Conservation (phyloP, 441 rosid genomes). For the Biscutella laevigata region DNA sequence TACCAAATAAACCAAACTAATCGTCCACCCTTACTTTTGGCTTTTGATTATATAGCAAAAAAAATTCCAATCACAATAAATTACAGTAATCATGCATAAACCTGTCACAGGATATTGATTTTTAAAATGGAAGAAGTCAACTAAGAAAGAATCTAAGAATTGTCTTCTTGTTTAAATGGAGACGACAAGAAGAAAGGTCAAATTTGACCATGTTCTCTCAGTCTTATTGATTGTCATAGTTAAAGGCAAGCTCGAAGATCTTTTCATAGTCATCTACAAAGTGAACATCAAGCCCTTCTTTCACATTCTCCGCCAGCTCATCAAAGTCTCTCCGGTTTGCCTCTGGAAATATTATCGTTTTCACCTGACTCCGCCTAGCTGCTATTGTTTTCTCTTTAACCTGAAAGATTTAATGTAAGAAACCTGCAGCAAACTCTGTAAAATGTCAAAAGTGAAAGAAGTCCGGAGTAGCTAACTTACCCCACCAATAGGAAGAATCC, state of each 20-base stretch:
- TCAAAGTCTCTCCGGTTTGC: conserved; percentile 92
- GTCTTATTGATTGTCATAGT: conserved; percentile 23
- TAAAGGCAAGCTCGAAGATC: conserved; percentile 59
- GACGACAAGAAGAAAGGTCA: background rate
- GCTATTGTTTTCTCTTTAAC: conserved; percentile 98
- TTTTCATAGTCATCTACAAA: conserved; percentile 68
- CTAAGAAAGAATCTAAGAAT: conserved; percentile 24
- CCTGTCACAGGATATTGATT: conserved; percentile 4
- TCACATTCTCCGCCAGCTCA: conserved; percentile 82
- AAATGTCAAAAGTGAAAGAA: background rate
- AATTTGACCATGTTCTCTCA: background rate
- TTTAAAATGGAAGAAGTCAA: background rate
- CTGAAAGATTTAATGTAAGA: conserved; percentile 31
- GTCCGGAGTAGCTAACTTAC: conserved; percentile 35
- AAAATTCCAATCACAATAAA: conserved; percentile 1
- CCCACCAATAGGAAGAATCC: conserved; percentile 97
- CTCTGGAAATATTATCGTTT: conserved; percentile 76
- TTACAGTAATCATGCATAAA: background rate
- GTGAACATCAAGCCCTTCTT: conserved; percentile 89
- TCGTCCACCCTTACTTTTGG: no score
- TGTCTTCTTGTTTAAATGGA: conserved; percentile 2
- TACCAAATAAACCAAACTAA: no score
- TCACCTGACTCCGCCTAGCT: conserved; percentile 82
- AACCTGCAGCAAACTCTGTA: background rate
- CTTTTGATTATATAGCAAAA: conserved; percentile 11